Percentiles rank a stretch among this genome's conserved stretches.
Conservation (phyloP, 176 grass and related monocot species). For the Pharus latifolius region DNA sequence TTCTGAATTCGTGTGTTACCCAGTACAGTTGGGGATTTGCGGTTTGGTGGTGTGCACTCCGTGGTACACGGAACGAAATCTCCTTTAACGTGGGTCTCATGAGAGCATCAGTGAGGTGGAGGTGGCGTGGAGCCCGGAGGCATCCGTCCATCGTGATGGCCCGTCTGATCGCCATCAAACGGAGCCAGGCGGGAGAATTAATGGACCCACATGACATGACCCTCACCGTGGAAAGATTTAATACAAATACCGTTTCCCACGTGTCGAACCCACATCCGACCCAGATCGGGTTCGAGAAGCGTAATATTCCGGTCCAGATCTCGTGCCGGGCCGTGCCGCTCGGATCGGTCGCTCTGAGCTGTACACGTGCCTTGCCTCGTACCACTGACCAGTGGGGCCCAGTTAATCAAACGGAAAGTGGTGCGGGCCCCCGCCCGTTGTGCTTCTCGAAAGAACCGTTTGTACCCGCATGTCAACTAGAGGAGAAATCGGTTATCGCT, state of each 20-base stretch:
- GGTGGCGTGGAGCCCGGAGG: background rate
- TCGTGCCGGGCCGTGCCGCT: conserved; percentile 15
- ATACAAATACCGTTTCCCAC: background rate
- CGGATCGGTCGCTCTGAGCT: conserved; percentile 9
- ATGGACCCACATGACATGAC: conserved; percentile 25
- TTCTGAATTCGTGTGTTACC: no score
- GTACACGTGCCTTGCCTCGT: conserved; percentile 21
- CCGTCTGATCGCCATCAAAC: conserved; percentile 42
- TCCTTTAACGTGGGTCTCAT: background rate
- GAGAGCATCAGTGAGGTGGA: background rate
- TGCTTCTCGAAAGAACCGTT: conserved; percentile 3
- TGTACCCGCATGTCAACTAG: conserved; percentile 4
- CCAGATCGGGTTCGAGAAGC: conserved; percentile 5
- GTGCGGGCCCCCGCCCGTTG: background rate
- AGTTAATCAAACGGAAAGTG: conserved; percentile 3
- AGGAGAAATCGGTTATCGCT: background rate
- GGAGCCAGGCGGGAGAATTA: background rate
- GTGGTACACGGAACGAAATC: background rate
- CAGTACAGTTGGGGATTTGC: no score
- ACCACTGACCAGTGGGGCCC: background rate
- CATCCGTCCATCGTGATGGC: background rate
- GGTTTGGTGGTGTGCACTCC: no score
- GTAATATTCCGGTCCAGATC: conserved; percentile 16
- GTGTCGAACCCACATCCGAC: conserved; percentile 8
- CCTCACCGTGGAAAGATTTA: background rate